Evolutionary conservation across 371 early-diverging fungal species (phyloP), one percentile per base, ranked within the genome.

Genomic region (Smittium mucronatum): DNA sequence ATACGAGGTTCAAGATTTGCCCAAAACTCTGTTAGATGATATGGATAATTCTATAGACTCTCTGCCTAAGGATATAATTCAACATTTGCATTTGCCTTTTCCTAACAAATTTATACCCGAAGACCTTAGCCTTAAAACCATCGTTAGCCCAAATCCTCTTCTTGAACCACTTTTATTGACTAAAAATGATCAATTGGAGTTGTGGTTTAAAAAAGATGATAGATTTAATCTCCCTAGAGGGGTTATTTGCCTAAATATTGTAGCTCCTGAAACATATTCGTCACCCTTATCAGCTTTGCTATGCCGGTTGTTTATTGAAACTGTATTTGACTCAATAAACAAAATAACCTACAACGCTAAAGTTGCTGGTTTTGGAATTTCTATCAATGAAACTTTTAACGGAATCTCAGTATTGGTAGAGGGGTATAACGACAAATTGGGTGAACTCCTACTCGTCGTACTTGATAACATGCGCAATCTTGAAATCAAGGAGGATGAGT

Each of bases 191-290:
- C 70, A 64, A 11, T 31, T 70, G 29, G 86, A 93, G 34, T 71
- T 95, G 72, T 97, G 97, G 97, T 87, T 91, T 77, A 93, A 94
- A 80, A 90, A 89, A 75, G 95, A 95, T 73, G 94, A 95, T 74
- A 87, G 85, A 0, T 97, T 93, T 74, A 87, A 71, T 34, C 66
- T 81, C 29, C 72, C 80, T 16, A 72, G 75, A 30, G 78, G 76
- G 63, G 68, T 70, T 64, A 68, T 80, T 28, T 72, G 70, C 21
- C 17, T 78, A 15, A 65, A 36, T 28, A 69, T 85, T 58, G 74
- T 81, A 47, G 86, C 82, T n/a, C 89, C 89, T 34, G 70, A 82
- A 26, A 83, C 84, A 1, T 88, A 86, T 72, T 81, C 83, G 21
- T 82, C 86, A 2, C 86, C 87, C n/a, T 72, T 80, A 65, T 82